Conservation (phyloP, 768 basidiomycete genomes). For the Suillus americanus region DNA sequence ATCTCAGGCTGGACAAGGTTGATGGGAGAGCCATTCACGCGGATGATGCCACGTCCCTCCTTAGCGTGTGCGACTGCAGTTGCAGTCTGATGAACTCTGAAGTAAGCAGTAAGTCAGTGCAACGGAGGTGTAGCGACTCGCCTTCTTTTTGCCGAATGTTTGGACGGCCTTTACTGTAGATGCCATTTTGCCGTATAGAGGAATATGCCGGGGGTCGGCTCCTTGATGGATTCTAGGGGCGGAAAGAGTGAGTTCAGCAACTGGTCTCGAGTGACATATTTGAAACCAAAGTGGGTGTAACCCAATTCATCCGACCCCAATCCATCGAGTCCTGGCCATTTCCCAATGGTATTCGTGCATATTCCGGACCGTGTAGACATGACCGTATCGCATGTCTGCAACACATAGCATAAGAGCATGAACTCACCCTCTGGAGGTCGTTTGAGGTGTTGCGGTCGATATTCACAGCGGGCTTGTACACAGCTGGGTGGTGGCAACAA, state of each 20-base stretch:
- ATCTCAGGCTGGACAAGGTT: slow-evolving; percentile 93
- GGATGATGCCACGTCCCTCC: slow-evolving; percentile 94
- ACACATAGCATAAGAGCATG: slow-evolving; percentile 12
- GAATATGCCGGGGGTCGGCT: slow-evolving; percentile 20
- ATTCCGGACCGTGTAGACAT: background rate
- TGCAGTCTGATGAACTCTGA: slow-evolving; percentile 65
- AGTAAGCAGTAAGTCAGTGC: slow-evolving; percentile 8
- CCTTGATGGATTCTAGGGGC: slow-evolving; percentile 17
- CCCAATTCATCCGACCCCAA: slow-evolving; percentile 36
- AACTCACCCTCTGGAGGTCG: slow-evolving; percentile 41
- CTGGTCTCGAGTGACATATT: slow-evolving; percentile 1
- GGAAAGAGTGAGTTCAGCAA: slow-evolving; percentile 18
- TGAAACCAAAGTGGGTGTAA: background rate
- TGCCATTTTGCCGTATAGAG: slow-evolving; percentile 49
- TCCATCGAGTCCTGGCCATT: slow-evolving; percentile 40
- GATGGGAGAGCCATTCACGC: slow-evolving; percentile 96
- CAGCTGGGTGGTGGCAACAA: background rate
- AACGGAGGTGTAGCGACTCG: slow-evolving; percentile 32
- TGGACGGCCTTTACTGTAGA: slow-evolving; percentile 87
- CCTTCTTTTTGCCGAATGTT: slow-evolving; percentile 99
- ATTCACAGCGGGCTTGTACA: slow-evolving; percentile 8
- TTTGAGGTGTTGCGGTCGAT: slow-evolving; percentile 26
- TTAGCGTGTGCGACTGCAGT: slow-evolving; percentile 97
- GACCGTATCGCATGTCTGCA: background rate
- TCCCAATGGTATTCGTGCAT: slow-evolving; percentile 22